Percentiles rank a stretch among this genome's conserved stretches.
Conservation (phyloP, 208 protist genomes). For the Herpetomonas muscarum region DNA sequence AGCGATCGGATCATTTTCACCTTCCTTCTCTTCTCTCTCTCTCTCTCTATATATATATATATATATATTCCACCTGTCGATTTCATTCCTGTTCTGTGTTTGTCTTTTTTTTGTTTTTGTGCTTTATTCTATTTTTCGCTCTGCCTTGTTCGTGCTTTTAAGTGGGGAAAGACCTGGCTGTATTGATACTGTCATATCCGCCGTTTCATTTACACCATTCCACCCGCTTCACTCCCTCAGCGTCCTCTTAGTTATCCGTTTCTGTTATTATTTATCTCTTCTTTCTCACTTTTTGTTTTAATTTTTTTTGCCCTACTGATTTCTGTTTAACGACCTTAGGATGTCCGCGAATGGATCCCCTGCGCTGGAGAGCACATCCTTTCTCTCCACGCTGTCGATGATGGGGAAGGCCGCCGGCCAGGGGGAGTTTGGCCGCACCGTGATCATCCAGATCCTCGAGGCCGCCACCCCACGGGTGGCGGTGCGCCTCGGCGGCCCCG, state of each 20-base stretch:
- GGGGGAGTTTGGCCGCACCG: conserved; percentile 22
- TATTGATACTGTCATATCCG: too few species aligned
- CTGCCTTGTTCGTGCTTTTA: not conserved
- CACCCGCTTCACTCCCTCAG: too few species aligned
- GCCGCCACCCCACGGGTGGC: conserved; percentile 17
- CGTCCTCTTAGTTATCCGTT: conserved; percentile 2
- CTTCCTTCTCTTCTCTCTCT: conserved; percentile 8
- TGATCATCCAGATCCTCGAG: conserved; percentile 28
- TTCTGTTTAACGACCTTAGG: not conserved
- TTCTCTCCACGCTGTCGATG: conserved; percentile 36
- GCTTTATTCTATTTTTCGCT: conserved; percentile 3
- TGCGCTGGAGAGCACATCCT: conserved; percentile 28
- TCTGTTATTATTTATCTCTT: conserved; percentile 5
- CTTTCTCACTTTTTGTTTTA: not conserved
- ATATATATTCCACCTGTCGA: too few species aligned
- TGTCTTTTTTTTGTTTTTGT: conserved; percentile 2
- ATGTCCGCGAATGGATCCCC: not conserved
- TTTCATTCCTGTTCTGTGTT: too few species aligned
- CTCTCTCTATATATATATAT: too few species aligned
- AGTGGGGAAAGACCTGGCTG: not conserved
- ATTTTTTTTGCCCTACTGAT: not conserved
- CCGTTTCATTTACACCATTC: too few species aligned
- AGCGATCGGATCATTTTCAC: not conserved
- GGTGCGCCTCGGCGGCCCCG: conserved; percentile 54
- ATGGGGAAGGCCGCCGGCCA: conserved; percentile 28